These are phyloP conservation scores for Malassezia pachydermatis DNA, from an alignment of 1,284 basidiomycete genomes.

Conservation along the genomic window DNA sequence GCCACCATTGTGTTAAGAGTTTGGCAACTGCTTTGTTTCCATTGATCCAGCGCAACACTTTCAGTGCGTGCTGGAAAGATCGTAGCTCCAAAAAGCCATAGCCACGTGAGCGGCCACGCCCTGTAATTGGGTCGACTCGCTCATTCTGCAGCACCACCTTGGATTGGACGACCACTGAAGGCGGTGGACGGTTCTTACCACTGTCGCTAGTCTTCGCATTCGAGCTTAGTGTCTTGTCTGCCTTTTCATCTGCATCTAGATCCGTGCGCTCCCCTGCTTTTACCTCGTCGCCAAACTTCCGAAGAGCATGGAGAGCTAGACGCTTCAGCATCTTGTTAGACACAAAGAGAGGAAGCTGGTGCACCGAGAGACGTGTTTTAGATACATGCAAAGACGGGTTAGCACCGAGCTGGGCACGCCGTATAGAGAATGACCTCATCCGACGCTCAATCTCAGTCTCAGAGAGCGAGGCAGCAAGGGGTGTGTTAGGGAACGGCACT, in stretches of 20 bases:
- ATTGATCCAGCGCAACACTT: constrained; percentile 86
- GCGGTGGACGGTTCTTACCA: constrained; percentile 51
- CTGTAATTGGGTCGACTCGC: constrained; percentile 73
- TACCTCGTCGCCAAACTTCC: constrained; percentile 71
- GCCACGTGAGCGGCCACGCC: constrained; percentile 74
- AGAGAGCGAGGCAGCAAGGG: constrained; percentile 22
- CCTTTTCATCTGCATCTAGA: constrained; percentile 65
- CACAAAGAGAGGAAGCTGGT: constrained; percentile 80
- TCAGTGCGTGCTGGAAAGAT: constrained; percentile 75
- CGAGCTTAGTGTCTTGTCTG: constrained; percentile 41
- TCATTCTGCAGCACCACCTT: constrained; percentile 82
- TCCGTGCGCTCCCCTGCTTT: constrained; percentile 57
- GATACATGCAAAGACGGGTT: constrained; percentile 92
- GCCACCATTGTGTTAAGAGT: constrained; percentile 34
- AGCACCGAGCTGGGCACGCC: constrained; percentile 53
- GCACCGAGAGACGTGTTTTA: constrained; percentile 80
- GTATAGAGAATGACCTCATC: constrained; percentile 32
- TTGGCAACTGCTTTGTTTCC: constrained; percentile 56
- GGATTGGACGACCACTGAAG: constrained; percentile 62
- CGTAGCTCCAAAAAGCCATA: constrained; percentile 93
- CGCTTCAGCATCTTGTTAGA: constrained; percentile 81
- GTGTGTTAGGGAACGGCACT: constrained; percentile 39
- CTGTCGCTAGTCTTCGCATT: constrained; percentile 27
- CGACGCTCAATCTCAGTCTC: constrained; percentile 37
- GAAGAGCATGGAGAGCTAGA: constrained; percentile 69